Conservation (phyloP, 176 grass and related monocot genomes). For the Triticum turgidum region DNA sequence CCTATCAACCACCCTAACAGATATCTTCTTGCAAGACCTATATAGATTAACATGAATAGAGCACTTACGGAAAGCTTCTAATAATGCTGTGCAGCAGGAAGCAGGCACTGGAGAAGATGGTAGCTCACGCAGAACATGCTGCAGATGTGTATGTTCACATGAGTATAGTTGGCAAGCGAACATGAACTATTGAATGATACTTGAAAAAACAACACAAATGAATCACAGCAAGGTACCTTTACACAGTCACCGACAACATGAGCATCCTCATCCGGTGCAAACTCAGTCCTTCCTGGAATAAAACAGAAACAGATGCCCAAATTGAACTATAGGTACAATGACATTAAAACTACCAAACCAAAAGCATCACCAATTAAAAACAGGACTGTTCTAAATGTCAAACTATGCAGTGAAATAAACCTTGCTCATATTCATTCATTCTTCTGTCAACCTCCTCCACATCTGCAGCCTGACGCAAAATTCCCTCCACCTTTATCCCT, state of each 20-base stretch:
- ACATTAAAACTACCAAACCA: slow-evolving; percentile 29
- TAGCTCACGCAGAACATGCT: slow-evolving; percentile 96
- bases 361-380: slow-evolving; percentile 18
- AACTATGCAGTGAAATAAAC: slow-evolving; percentile 47
- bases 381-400: slow-evolving; percentile 22
- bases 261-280: slow-evolving; percentile 88
- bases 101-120: slow-evolving; percentile 97
- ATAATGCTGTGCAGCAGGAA: slow-evolving; percentile 94
- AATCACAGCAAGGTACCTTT: slow-evolving; percentile 65
- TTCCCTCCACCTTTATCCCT: slow-evolving; percentile 97
- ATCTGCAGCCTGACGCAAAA: slow-evolving; percentile 94
- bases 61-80: slow-evolving; percentile 96
- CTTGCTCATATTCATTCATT: slow-evolving; percentile 97
- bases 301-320: slow-evolving; percentile 34
- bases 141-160: slow-evolving; percentile 33
- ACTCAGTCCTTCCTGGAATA: slow-evolving; percentile 76
- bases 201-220: slow-evolving; percentile 28
- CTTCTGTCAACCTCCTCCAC: slow-evolving; percentile 94
- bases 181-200: slow-evolving; percentile 19
- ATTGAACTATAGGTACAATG: slow-evolving; percentile 20
- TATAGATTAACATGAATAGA: slow-evolving; percentile 25
- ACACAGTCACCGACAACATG: slow-evolving; percentile 97
- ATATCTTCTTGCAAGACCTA: background rate
- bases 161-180: slow-evolving; percentile 15
- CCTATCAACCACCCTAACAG: background rate